Percentiles rank a stretch among this genome's conserved stretches.
phyloP scores from a whole-genome alignment of 208 protist species.

The Trypanosoma theileri region DNA sequence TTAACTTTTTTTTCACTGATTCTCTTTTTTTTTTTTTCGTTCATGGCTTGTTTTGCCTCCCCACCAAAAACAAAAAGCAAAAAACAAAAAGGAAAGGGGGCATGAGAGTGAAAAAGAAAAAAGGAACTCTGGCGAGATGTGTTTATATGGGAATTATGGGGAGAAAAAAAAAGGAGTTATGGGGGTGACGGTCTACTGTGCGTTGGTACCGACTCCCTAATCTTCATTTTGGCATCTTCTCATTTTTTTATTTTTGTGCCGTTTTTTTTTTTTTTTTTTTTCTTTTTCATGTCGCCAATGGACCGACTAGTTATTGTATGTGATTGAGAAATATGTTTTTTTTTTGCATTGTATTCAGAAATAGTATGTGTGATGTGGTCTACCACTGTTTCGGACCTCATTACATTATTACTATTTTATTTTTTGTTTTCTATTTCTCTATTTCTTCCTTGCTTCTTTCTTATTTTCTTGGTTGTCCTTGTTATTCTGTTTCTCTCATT shows the following conservation, averaged over 20 bases:
- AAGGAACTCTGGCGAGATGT: background rate
- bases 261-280: slow-evolving; percentile 14
- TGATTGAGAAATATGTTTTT: too few species aligned
- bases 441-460: background rate
- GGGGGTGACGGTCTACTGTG: background rate
- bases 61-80: background rate
- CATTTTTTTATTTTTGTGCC: slow-evolving; percentile 25
- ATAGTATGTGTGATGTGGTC: too few species aligned
- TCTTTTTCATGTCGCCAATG: background rate
- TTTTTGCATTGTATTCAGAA: too few species aligned
- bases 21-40: background rate
- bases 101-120: background rate
- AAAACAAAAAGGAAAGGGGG: background rate
- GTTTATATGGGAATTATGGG: background rate
- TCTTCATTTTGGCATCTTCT: background rate
- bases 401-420: background rate
- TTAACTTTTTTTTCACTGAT: background rate
- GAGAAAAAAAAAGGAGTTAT: background rate
- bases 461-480: background rate
- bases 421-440: background rate
- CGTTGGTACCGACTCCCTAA: background rate
- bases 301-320: too few species aligned
- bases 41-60: background rate
- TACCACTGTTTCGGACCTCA: too few species aligned
- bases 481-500: background rate